Base-by-base conservation (phyloP, 2,329 filamentous ascomycete species). In the Pseudogymnoascus sp. region DNA sequence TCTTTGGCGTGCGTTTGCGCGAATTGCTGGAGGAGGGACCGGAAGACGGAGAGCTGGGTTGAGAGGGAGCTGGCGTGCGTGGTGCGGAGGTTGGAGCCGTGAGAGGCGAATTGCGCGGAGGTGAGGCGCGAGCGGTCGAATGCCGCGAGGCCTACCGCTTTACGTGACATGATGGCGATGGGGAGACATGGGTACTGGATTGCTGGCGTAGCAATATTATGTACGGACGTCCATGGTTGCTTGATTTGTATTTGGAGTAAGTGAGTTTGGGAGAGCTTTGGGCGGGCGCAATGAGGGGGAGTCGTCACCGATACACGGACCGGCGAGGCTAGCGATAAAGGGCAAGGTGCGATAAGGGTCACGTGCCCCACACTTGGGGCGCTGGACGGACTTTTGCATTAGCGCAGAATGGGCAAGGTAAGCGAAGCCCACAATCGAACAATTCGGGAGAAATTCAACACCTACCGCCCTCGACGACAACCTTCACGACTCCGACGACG, bases 31-130 rank as follows among this genome's bases (percentile, higher is more conserved):
- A 99, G 86, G 10, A 97, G 84, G 16, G 92, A 95, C 73, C 96
- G 92, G 82, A 99, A 99, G 73, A 98, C 93, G 69, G 92, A 89
- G 67, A 99, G 89, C 75, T 99, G 95, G 39, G 92, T 96, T 72
- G 92, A 88, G 70, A 99, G 87, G 16, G 93, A 93, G 69, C 88
- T 85, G 60, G 92, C 86, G 77, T 98, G 93, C 70, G 86, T 87
- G 65, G 85, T 89, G 68, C 93, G 91, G n/a, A 99, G 87, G 61
- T 85, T 88, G 67, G 87, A 90, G 74, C 95, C 95, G 81, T 97
- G 93, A 25, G 86, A 89, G 65, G 93, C 92, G 79, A 93, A 98
- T 72, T 95, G 93, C 62, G 93, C 90, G 28, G 89, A 90, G 8
- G 92, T 90, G 68, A 96, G 86, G 63, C 88, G 90, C 67, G 87